phyloP scores from a whole-genome alignment of 371 early-diverging fungal species.

The Mucor circinelloides region DNA sequence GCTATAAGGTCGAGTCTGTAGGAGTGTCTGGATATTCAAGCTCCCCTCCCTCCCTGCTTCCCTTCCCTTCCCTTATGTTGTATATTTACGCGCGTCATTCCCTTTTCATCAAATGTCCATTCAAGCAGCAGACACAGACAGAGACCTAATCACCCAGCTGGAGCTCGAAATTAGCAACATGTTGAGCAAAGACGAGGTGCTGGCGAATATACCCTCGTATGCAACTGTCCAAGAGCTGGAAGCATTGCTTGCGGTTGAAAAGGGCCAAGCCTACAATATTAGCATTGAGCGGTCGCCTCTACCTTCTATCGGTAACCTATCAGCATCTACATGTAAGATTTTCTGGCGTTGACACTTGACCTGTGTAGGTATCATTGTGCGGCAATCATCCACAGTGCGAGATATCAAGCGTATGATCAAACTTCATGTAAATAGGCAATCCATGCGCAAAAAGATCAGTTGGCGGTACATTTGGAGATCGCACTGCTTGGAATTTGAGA shows the following conservation, averaged over 20 bases:
- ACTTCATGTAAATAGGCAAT: constrained; percentile 6
- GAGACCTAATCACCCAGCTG: constrained; percentile 2
- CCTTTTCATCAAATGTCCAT: neutral
- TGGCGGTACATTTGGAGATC: constrained; percentile 50
- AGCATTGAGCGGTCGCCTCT: constrained; percentile 33
- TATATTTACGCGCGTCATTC: neutral
- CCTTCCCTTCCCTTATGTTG: neutral
- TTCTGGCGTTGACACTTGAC: neutral
- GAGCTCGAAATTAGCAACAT: constrained; percentile 23
- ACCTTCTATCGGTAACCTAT: constrained; percentile 30
- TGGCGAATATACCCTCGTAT: constrained; percentile 18
- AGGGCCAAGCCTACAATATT: constrained; percentile 40
- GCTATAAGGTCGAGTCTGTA: neutral
- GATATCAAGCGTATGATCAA: constrained; percentile 39
- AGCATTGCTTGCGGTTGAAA: constrained; percentile 40
- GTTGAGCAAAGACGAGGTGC: constrained; percentile 25
- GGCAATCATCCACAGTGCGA: constrained; percentile 34
- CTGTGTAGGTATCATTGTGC: constrained; percentile 33
- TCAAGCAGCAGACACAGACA: no score
- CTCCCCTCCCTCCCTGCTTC: neutral
- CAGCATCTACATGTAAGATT: neutral
- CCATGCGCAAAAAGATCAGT: constrained; percentile 17
- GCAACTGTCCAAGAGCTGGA: constrained; percentile 34
- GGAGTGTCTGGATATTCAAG: neutral
- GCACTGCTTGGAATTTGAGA: constrained; percentile 29